phyloP scores from a whole-genome alignment of 768 basidiomycete genomes.

The Boletus sensibilis region DNA sequence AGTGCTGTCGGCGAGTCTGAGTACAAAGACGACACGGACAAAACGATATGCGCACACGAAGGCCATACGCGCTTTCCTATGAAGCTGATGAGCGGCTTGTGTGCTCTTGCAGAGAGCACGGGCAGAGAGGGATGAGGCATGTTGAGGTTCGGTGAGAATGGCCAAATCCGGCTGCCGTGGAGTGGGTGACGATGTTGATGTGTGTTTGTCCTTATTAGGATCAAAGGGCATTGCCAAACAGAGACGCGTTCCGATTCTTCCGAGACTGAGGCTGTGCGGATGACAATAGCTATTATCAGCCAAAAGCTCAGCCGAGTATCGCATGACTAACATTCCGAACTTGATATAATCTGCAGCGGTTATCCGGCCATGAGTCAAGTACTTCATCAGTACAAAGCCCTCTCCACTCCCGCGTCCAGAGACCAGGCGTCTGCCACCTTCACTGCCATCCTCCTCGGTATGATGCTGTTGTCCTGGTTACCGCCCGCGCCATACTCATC shows the following conservation, averaged over 20 bases:
- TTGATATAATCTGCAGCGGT: background rate
- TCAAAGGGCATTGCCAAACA: constrained; percentile 19
- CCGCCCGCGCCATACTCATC: constrained; percentile 10
- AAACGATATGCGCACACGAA: constrained; percentile 34
- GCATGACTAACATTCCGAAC: background rate
- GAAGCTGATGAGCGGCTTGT: constrained; percentile 63
- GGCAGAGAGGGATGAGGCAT: constrained; percentile 38
- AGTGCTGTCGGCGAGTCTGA: constrained; percentile 33
- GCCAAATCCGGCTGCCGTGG: constrained; percentile 1
- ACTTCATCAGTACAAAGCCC: constrained; percentile 19
- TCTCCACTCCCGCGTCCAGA: constrained; percentile 11
- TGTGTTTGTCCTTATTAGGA: constrained; percentile 24
- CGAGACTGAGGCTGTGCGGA: constrained; percentile 17
- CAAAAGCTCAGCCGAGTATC: background rate
- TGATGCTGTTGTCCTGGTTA: constrained; percentile 5
- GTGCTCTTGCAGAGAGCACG: constrained; percentile 41
- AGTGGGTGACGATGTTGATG: background rate
- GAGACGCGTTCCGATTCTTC: constrained; percentile 6
- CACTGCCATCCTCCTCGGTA: constrained; percentile 18
- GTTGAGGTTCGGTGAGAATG: background rate
- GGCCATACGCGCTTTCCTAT: constrained; percentile 58
- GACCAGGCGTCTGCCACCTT: constrained; percentile 8
- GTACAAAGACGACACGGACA: background rate
- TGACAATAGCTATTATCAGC: background rate
- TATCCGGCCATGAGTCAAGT: constrained; percentile 14